phyloP scores from a whole-genome alignment of 345 rosid species.

The Dimocarpus longan region DNA sequence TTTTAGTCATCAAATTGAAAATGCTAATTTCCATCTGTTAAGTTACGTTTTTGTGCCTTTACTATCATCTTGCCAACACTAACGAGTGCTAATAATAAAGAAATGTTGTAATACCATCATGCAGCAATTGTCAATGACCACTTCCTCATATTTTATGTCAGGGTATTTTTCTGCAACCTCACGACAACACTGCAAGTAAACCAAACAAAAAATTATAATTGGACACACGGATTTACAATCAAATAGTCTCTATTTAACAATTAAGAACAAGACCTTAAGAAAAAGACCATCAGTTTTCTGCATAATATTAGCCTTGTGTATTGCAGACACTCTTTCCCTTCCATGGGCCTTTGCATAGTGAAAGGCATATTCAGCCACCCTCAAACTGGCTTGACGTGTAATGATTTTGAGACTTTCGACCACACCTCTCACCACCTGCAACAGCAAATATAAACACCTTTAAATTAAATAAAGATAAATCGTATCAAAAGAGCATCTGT shows the following conservation, averaged over 20 bases:
- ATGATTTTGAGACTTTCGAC: slow-evolving; percentile 98
- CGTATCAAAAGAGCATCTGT: neutral
- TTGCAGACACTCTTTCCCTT: slow-evolving; percentile 93
- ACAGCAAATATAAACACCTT: slow-evolving; percentile 17
- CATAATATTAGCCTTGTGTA: slow-evolving; percentile 99
- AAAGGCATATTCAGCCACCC: slow-evolving; percentile 99
- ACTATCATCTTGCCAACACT: neutral
- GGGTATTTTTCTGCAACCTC: slow-evolving; percentile 99
- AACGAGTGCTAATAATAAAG: neutral
- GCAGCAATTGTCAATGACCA: slow-evolving; percentile 99
- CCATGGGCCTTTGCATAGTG: slow-evolving; percentile 96
- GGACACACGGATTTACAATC: neutral
- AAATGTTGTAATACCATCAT: slow-evolving; percentile 76
- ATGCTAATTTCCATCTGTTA: neutral
- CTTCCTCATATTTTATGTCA: slow-evolving; percentile 93
- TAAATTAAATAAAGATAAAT: neutral
- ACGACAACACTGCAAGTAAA: slow-evolving; percentile 85
- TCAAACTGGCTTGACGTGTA: slow-evolving; percentile 94
- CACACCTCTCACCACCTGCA: slow-evolving; percentile 97
- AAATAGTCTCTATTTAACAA: neutral
- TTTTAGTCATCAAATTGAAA: slow-evolving; percentile 5
- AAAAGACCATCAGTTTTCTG: slow-evolving; percentile 99
- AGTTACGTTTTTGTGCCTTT: neutral
- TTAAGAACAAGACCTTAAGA: slow-evolving; percentile 58
- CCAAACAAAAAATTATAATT: slow-evolving; percentile 12